Conservation (phyloP, 371 early-diverging fungal species). For the Apophysomyces variabilis region DNA sequence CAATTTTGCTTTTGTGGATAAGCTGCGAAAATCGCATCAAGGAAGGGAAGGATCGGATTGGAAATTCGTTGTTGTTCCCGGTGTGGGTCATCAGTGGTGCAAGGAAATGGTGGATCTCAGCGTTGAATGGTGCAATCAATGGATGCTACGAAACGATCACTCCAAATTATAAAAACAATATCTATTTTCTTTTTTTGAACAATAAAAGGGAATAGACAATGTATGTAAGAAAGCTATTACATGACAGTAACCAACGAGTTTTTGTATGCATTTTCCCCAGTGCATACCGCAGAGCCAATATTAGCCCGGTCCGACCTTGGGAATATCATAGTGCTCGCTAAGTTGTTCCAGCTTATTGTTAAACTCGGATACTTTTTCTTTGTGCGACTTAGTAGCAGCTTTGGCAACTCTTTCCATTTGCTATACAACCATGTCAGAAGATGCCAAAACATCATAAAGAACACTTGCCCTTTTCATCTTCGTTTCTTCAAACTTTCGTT, state of each 20-base stretch:
- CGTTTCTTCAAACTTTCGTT: conserved; percentile 65
- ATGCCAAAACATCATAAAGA: neutral
- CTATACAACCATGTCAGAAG: neutral
- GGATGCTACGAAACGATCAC: conserved; percentile 31
- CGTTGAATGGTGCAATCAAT: conserved; percentile 35
- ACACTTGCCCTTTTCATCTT: conserved; percentile 58
- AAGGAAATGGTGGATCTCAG: conserved; percentile 34
- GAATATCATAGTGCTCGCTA: conserved; percentile 76
- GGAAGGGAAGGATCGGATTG: conserved; percentile 39
- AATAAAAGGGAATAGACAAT: no score
- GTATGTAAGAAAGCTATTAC: no score
- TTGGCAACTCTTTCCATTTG: conserved; percentile 30
- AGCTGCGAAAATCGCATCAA: conserved; percentile 20
- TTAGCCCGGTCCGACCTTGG: conserved; percentile 73
- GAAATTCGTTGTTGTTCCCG: conserved; percentile 32
- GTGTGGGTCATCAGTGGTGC: conserved; percentile 47
- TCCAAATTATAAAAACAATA: conserved; percentile 11
- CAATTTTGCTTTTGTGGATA: conserved; percentile 28
- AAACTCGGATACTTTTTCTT: conserved; percentile 67
- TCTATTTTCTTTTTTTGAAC: no score
- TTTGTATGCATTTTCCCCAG: neutral
- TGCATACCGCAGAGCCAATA: neutral
- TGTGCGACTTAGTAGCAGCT: conserved; percentile 65
- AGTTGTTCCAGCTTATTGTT: conserved; percentile 68
- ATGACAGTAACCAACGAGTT: neutral